Evolutionary conservation across 2,329 filamentous ascomycete species (phyloP).

Genomic region (Meredithiella fracta): DNA sequence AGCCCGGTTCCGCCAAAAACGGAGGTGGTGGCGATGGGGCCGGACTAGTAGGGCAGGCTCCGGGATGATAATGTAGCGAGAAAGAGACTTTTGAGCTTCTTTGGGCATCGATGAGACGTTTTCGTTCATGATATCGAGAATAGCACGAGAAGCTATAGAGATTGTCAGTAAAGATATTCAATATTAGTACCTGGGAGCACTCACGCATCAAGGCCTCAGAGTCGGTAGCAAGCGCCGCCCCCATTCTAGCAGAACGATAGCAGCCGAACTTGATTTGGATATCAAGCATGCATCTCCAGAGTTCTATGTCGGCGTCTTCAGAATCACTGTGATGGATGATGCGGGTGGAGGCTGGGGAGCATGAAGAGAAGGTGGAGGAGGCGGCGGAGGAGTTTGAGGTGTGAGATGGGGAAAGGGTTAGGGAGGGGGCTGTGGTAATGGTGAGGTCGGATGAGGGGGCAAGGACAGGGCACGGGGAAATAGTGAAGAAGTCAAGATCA

Average conservation of each 20-base stretch:
- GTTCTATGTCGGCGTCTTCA: conserved; percentile 16
- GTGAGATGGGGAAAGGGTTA: neutral
- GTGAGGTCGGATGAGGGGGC: neutral
- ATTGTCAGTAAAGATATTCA: too few relatives aligned
- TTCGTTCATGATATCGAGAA: conserved; percentile 18
- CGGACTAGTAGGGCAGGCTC: conserved; percentile 11
- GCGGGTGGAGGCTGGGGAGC: neutral
- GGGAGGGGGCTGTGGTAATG: neutral
- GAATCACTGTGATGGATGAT: neutral
- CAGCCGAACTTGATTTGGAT: conserved; percentile 31
- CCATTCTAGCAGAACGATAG: conserved; percentile 33
- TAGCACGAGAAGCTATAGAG: conserved; percentile 17
- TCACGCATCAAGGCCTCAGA: conserved; percentile 29
- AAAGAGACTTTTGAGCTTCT: conserved; percentile 17
- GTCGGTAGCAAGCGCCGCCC: conserved; percentile 27
- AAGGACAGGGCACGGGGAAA: conserved; percentile 7
- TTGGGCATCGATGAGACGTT: conserved; percentile 17
- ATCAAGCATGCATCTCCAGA: conserved; percentile 34
- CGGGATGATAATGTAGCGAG: conserved; percentile 14
- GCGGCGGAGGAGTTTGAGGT: conserved; percentile 3
- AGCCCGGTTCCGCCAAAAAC: conserved; percentile 16
- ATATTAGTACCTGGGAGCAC: too few relatives aligned
- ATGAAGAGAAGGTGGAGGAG: conserved; percentile 2
- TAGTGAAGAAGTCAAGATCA: conserved; percentile 13
- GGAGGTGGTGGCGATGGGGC: conserved; percentile 15